Conservation (phyloP, 208 protist species). For the Polymyxa betae region DNA sequence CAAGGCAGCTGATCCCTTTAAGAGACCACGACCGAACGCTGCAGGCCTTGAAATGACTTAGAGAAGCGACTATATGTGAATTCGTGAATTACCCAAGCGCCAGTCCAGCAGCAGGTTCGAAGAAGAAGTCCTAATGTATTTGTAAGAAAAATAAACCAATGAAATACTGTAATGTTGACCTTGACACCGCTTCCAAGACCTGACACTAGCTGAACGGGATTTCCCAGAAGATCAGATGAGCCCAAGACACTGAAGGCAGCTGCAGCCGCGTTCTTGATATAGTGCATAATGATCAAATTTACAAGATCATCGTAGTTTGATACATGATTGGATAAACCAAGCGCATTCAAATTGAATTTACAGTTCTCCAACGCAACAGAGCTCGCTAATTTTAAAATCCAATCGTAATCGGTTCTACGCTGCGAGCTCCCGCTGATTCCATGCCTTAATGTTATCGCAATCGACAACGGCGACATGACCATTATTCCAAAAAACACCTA, state of each 20-base stretch:
- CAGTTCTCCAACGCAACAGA: background rate
- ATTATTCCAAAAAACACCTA: constrained; percentile 30
- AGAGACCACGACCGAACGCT: constrained; percentile 24
- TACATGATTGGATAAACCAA: constrained; percentile 13
- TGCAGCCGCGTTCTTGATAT: background rate
- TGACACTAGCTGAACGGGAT: constrained; percentile 16
- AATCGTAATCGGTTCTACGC: constrained; percentile 11
- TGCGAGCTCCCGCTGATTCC: background rate
- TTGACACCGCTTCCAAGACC: constrained; percentile 36
- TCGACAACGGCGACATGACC: constrained; percentile 26
- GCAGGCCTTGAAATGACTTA: constrained; percentile 9
- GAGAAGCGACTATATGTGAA: background rate
- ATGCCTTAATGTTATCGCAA: background rate
- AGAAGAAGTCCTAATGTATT: constrained; percentile 37
- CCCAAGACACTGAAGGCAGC: constrained; percentile 33
- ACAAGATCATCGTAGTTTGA: constrained; percentile 30
- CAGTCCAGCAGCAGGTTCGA: constrained; percentile 22
- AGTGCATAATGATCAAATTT: constrained; percentile 1
- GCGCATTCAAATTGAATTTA: background rate
- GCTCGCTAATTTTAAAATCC: background rate
- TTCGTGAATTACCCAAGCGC: background rate
- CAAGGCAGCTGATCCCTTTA: constrained; percentile 46
- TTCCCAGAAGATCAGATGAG: constrained; percentile 22
- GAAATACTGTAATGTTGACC: background rate
- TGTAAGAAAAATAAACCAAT: background rate